These are phyloP conservation scores for Saitozyma podzolica DNA, from an alignment of 768 basidiomycete genomes.

Conservation along the genomic window DNA sequence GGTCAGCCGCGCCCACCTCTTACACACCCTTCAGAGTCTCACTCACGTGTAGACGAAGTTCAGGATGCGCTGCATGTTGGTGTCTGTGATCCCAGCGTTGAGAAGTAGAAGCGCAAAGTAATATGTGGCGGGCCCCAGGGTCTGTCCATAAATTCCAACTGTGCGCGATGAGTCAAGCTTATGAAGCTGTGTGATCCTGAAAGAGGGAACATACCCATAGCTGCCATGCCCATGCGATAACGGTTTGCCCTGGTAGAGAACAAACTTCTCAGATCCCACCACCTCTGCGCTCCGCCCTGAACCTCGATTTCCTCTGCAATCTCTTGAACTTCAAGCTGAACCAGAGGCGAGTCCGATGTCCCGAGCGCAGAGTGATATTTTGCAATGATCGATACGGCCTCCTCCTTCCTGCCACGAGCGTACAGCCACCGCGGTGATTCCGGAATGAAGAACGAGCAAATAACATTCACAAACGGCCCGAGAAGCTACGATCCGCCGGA, in stretches of 20 bases:
- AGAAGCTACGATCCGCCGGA: too few relatives aligned
- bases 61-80: constrained; percentile 53
- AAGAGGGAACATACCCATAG: too few relatives aligned
- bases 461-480: constrained; percentile 58
- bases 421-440: constrained; percentile 60
- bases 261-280: constrained; percentile 62
- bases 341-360: constrained; percentile 58
- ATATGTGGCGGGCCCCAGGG: too few relatives aligned
- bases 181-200: too few relatives aligned
- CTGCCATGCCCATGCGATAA: constrained; percentile 59
- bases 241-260: constrained; percentile 58
- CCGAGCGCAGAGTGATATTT: constrained; percentile 58
- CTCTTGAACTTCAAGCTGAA: constrained; percentile 60
- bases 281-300: constrained; percentile 53
- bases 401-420: constrained; percentile 56
- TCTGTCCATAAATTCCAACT: too few relatives aligned
- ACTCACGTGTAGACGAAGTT: too few relatives aligned
- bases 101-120: constrained; percentile 41
- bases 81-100: constrained; percentile 51
- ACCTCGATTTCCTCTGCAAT: constrained; percentile 60
- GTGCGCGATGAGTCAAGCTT: constrained; percentile 54
- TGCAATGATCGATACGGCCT: constrained; percentile 58
- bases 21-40: too few relatives aligned
- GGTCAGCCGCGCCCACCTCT: too few relatives aligned
- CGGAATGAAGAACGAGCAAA: constrained; percentile 58